Evolutionary conservation across 768 basidiomycete genomes (phyloP).

Genomic region (Phlegmacium glaucopus): DNA sequence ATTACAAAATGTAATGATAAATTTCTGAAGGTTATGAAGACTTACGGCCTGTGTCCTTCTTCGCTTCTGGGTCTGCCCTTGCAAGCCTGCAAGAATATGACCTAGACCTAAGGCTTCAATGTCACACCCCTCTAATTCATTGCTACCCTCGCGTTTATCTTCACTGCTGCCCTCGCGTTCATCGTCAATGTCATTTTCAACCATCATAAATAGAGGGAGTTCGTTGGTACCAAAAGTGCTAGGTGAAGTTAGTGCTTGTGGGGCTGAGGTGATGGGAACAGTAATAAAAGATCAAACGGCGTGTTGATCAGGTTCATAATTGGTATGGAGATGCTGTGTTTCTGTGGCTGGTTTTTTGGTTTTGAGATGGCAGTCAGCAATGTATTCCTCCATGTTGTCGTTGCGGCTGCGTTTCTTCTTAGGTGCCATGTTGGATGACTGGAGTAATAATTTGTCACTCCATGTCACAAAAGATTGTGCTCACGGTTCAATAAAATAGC

Average conservation of each 20-base stretch:
- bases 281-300: not conserved
- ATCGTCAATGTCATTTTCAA: no score
- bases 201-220: not conserved
- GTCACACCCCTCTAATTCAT: not conserved
- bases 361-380: not conserved
- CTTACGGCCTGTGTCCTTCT: not conserved
- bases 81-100: not conserved
- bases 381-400: not conserved
- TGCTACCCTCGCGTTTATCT: not conserved
- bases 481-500: not conserved
- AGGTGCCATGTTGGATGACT: not conserved
- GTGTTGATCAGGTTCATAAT: not conserved
- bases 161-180: not conserved
- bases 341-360: not conserved
- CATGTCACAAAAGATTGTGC: not conserved
- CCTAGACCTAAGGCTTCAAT: not conserved
- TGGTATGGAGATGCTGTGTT: not conserved
- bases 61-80: not conserved
- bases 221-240: not conserved
- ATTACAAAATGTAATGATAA: not conserved
- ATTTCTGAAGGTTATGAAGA: not conserved
- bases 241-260: not conserved
- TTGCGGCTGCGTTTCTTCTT: not conserved
- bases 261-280: not conserved
- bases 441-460: not conserved